Percentiles rank a stretch among this genome's conserved stretches.
Evolutionary conservation across 495 filamentous ascomycete species (phyloP).

Genomic region (Tuber brumale): DNA sequence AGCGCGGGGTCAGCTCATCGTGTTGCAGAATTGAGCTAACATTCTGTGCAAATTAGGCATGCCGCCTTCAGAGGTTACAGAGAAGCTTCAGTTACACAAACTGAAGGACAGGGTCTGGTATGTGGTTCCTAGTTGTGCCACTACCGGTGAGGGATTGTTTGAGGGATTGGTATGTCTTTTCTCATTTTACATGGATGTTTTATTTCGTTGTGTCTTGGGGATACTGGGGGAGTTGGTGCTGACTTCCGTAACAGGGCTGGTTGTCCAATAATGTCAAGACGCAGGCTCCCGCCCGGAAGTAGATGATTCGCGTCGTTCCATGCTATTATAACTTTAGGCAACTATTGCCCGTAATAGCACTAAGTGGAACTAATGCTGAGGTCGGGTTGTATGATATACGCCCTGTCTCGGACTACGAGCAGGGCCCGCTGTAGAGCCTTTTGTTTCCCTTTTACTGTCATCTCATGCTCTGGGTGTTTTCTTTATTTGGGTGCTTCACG

Average conservation of each 20-base stretch:
- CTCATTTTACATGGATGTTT: not conserved
- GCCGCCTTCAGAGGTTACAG: constrained; percentile 78
- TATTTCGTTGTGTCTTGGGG: constrained; percentile 2
- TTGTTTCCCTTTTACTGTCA: constrained; percentile 36
- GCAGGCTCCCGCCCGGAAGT: constrained; percentile 50
- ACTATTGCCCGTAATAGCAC: not conserved
- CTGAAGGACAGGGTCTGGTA: constrained; percentile 93
- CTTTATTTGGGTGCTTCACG: constrained; percentile 22
- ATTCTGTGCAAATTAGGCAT: constrained; percentile 54
- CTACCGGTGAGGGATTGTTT: constrained; percentile 85
- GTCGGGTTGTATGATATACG: constrained; percentile 12
- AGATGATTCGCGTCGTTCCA: not conserved
- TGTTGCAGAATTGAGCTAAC: constrained; percentile 22
- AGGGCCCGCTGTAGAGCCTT: constrained; percentile 36
- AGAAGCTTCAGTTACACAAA: constrained; percentile 72
- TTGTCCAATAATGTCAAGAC: constrained; percentile 90
- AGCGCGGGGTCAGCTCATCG: not conserved
- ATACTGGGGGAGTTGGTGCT: not conserved
- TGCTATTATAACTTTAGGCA: not conserved
- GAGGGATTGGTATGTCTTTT: constrained; percentile 69
- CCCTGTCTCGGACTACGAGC: constrained; percentile 36
- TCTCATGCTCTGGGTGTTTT: constrained; percentile 26
- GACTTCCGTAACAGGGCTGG: constrained; percentile 57
- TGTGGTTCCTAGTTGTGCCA: constrained; percentile 91
- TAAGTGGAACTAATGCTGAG: constrained; percentile 9